These are phyloP conservation scores for Mediolabrus comicus DNA, from an alignment of 108 stramenopile genomes.

Conservation along the genomic window DNA sequence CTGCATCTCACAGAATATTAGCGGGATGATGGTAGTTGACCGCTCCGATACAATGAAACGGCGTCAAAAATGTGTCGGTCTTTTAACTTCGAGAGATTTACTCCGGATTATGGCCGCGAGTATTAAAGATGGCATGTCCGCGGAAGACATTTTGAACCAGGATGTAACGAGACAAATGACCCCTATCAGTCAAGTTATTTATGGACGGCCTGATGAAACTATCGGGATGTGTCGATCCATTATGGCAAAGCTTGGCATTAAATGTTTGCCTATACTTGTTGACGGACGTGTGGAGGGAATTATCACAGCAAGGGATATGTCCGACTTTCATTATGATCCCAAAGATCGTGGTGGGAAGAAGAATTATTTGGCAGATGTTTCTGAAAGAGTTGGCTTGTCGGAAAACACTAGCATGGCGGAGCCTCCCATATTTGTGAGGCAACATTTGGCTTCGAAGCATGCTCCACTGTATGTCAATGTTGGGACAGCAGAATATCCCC, in stretches of 20 bases:
- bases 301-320: constrained; percentile 87
- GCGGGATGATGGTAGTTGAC: constrained; percentile 86
- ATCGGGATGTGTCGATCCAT: constrained; percentile 84
- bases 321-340: constrained; percentile 79
- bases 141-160: constrained; percentile 50
- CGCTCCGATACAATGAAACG: constrained; percentile 12
- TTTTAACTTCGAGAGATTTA: constrained; percentile 79
- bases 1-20: constrained; percentile 73
- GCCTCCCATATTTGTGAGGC: constrained; percentile 68
- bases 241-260: constrained; percentile 88
- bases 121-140: constrained; percentile 51
- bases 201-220: constrained; percentile 79
- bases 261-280: constrained; percentile 87
- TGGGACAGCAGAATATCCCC: constrained; percentile 84
- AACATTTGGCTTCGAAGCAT: constrained; percentile 66
- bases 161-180: constrained; percentile 67
- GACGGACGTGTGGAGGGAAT: constrained; percentile 87
- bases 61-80: constrained; percentile 59
- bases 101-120: constrained; percentile 68
- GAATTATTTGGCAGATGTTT: constrained; percentile 81
- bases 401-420: constrained; percentile 85
- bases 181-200: constrained; percentile 82
- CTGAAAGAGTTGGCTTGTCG: constrained; percentile 85
- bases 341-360: constrained; percentile 92
- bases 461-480: constrained; percentile 77